These are phyloP conservation scores for Mychonastes homosphaera DNA, from an alignment of 139 green algal species.

Conservation along the genomic window DNA sequence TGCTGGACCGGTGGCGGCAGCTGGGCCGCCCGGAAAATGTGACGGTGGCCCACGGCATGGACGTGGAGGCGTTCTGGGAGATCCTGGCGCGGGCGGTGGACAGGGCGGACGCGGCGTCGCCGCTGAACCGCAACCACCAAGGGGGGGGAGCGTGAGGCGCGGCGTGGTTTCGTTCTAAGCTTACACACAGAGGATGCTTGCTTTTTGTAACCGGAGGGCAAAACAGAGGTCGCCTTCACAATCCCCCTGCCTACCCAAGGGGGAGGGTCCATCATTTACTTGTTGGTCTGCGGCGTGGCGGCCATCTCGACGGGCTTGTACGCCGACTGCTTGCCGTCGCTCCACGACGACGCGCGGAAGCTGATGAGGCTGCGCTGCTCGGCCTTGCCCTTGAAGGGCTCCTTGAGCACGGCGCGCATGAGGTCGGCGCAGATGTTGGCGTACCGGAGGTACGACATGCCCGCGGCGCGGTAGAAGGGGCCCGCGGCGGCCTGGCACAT, in stretches of 20 bases:
- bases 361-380: constrained; percentile 25
- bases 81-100: constrained; percentile 39
- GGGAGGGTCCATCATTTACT: too few species aligned
- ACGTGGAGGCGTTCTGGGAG: constrained; percentile 48
- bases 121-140: too few species aligned
- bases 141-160: too few species aligned
- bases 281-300: too few species aligned
- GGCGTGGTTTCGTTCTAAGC: too few species aligned
- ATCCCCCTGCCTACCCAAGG: too few species aligned
- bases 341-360: constrained; percentile 24
- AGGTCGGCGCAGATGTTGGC: constrained; percentile 48
- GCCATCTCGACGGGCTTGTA: too few species aligned
- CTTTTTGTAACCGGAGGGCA: too few species aligned
- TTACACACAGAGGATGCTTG: too few species aligned
- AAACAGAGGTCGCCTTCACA: too few species aligned
- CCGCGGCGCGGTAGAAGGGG: constrained; percentile 40
- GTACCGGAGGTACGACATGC: constrained; percentile 43
- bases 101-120: constrained; percentile 32
- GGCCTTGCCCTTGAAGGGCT: constrained; percentile 50
- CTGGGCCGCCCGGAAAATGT: constrained; percentile 40
- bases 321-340: constrained; percentile 37
- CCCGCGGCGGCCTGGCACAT: constrained; percentile 23
- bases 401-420: constrained; percentile 47
- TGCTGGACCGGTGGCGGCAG: constrained; percentile 64
- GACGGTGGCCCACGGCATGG: constrained; percentile 40